These are phyloP conservation scores for Epichloe sylvatica DNA, from an alignment of 2,329 filamentous ascomycete species.

Conservation along the genomic window DNA sequence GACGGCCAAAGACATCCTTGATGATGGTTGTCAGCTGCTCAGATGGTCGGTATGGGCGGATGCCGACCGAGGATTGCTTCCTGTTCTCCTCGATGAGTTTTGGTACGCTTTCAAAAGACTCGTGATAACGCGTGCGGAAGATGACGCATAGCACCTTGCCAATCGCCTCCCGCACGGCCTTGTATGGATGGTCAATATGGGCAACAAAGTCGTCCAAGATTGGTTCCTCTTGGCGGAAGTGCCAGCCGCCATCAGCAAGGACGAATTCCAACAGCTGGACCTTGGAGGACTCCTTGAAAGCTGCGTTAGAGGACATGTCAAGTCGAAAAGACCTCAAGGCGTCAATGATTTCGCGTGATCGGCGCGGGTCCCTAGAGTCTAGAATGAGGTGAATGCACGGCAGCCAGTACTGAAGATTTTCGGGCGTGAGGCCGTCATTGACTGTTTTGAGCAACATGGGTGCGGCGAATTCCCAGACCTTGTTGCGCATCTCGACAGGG, in stretches of 20 bases:
- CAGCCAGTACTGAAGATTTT: slow-evolving; percentile 90
- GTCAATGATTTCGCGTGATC: slow-evolving; percentile 74
- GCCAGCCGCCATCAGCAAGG: slow-evolving; percentile 83
- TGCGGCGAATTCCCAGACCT: slow-evolving; percentile 80
- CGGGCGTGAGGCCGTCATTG: slow-evolving; percentile 81
- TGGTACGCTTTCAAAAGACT: slow-evolving; percentile 73
- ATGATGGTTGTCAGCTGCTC: slow-evolving; percentile 62
- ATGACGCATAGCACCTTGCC: slow-evolving; percentile 78
- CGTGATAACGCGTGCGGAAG: slow-evolving; percentile 83
- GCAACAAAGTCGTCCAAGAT: slow-evolving; percentile 78
- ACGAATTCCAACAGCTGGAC: slow-evolving; percentile 81
- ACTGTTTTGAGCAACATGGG: slow-evolving; percentile 78
- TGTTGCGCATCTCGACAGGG: slow-evolving; percentile 55
- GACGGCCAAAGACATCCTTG: slow-evolving; percentile 57
- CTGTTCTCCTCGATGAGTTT: slow-evolving; percentile 68
- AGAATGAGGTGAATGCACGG: slow-evolving; percentile 83
- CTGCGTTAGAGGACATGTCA: slow-evolving; percentile 89
- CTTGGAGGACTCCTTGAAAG: slow-evolving; percentile 97
- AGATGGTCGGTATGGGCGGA: slow-evolving; percentile 66
- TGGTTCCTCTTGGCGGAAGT: slow-evolving; percentile 80
- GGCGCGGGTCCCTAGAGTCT: slow-evolving; percentile 77
- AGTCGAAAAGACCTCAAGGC: slow-evolving; percentile 73
- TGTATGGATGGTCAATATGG: slow-evolving; percentile 95
- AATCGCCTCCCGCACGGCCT: slow-evolving; percentile 89
- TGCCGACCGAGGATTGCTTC: slow-evolving; percentile 64